phyloP scores from a whole-genome alignment of 2,329 filamentous ascomycete species.

The Ophiostoma tasmaniense region DNA sequence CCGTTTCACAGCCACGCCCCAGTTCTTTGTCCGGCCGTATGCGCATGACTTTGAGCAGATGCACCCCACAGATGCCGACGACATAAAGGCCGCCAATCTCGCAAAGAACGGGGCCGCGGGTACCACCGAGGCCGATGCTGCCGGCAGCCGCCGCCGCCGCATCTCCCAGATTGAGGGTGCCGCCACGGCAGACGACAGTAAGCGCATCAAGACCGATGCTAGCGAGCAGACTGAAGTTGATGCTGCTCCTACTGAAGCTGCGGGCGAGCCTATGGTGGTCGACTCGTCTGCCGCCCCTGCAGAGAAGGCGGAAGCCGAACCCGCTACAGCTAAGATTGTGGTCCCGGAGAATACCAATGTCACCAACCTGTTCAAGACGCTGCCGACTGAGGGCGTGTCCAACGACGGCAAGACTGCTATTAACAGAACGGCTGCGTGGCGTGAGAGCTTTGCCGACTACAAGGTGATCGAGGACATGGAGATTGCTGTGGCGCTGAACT shows the following conservation, averaged over 20 bases:
- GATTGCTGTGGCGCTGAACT: constrained; percentile 32
- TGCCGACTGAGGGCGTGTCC: background rate
- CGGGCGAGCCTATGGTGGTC: constrained; percentile 7
- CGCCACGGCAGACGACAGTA: constrained; percentile 31
- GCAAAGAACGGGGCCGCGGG: background rate
- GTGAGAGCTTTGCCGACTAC: constrained; percentile 13
- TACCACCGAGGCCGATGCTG: background rate
- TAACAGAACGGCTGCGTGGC: constrained; percentile 20
- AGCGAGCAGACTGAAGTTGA: background rate
- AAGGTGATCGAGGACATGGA: constrained; percentile 23
- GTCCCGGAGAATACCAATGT: constrained; percentile 3
- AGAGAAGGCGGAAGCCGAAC: background rate
- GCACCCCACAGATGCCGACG: constrained; percentile 77
- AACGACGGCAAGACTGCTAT: constrained; percentile 14
- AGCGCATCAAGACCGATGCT: constrained; percentile 33
- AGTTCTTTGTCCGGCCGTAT: constrained; percentile 64
- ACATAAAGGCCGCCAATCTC: constrained; percentile 35
- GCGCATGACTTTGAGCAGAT: constrained; percentile 68
- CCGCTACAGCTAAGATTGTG: background rate
- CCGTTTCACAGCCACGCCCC: constrained; percentile 55
- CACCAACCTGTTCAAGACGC: constrained; percentile 18
- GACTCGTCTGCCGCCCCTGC: background rate
- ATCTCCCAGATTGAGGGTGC: constrained; percentile 3
- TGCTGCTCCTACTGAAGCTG: background rate
- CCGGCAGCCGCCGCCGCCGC: constrained; percentile 6